These are phyloP conservation scores for Cladophialophora exuberans DNA, from an alignment of 2,329 filamentous ascomycete species.

Conservation along the genomic window DNA sequence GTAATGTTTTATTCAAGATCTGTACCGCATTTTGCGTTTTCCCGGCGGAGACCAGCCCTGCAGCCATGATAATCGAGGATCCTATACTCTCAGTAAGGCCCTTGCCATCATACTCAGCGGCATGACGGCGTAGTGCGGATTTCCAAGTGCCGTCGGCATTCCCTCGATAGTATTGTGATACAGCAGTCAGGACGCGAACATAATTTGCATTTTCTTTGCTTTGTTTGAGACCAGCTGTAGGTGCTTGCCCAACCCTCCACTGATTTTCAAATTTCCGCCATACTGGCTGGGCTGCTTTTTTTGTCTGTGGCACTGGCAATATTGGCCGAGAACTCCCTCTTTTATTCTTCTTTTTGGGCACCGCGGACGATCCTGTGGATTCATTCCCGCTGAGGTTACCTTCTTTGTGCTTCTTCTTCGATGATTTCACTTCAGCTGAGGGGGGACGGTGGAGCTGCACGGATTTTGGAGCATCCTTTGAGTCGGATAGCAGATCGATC, in stretches of 20 bases:
- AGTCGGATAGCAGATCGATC: too few species aligned
- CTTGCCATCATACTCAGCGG: conserved; percentile 2
- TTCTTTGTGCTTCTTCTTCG: background rate
- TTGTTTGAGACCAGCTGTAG: background rate
- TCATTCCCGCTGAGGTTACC: background rate
- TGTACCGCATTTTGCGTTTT: background rate
- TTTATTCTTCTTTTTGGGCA: conserved; percentile 59
- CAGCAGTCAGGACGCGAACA: conserved; percentile 4
- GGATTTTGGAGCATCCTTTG: background rate
- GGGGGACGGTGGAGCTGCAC: background rate
- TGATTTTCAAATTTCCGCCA: conserved; percentile 14
- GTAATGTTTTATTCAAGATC: background rate
- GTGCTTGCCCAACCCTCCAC: conserved; percentile 18
- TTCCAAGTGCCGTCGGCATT: conserved; percentile 15
- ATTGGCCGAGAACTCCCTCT: conserved; percentile 56
- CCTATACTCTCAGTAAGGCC: conserved; percentile 1
- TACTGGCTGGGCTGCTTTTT: conserved; percentile 36
- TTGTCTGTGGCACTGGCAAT: conserved; percentile 34
- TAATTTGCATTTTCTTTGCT: conserved; percentile 9
- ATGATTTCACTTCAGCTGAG: background rate
- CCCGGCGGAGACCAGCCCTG: conserved; percentile 12
- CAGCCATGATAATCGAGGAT: conserved; percentile 4
- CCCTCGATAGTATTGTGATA: conserved; percentile 6
- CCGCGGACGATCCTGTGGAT: background rate
- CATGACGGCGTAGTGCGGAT: conserved; percentile 3